Conservation (phyloP, 2,329 filamentous ascomycete species). For the Colletotrichum neosansevieriae region DNA sequence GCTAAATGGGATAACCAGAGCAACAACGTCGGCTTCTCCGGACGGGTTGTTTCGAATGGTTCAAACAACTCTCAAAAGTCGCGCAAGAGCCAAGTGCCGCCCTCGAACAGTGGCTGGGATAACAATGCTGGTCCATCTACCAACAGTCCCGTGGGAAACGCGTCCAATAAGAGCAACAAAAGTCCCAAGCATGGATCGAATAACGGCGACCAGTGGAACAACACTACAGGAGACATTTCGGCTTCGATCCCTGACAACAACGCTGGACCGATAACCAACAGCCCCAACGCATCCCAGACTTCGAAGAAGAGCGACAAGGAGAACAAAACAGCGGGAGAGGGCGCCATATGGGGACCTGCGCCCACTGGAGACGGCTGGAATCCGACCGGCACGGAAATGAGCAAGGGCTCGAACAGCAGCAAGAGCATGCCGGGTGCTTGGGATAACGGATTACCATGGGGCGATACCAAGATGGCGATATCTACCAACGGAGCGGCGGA, state of each 20-base stretch:
- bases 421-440: slow-evolving; percentile 41
- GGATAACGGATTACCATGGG: slow-evolving; percentile 29
- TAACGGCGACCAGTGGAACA: slow-evolving; percentile 15
- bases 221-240: slow-evolving; percentile 19
- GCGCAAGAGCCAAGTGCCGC: slow-evolving; percentile 11
- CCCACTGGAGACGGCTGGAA: slow-evolving; percentile 22
- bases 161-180: slow-evolving; percentile 27
- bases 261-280: slow-evolving; percentile 26
- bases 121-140: slow-evolving; percentile 39
- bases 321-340: slow-evolving; percentile 20
- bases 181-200: slow-evolving; percentile 16
- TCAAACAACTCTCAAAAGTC: slow-evolving; percentile 26
- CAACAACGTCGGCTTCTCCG: slow-evolving; percentile 35
- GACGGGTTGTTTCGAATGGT: slow-evolving; percentile 8
- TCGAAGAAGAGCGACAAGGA: slow-evolving; percentile 28
- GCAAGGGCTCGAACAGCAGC: slow-evolving; percentile 34
- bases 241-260: slow-evolving; percentile 29
- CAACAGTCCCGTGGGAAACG: slow-evolving; percentile 21
- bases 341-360: slow-evolving; percentile 32
- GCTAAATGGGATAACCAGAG: slow-evolving; percentile 27
- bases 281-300: slow-evolving; percentile 23
- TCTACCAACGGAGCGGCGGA: slow-evolving; percentile 30
- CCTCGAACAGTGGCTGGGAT: slow-evolving; percentile 35
- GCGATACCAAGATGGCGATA: slow-evolving; percentile 33
- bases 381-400: slow-evolving; percentile 26